Evolutionary conservation across 2,329 filamentous ascomycete genomes (phyloP), one percentile per base, ranked within the genome.

Genomic region (Diaporthe eres): DNA sequence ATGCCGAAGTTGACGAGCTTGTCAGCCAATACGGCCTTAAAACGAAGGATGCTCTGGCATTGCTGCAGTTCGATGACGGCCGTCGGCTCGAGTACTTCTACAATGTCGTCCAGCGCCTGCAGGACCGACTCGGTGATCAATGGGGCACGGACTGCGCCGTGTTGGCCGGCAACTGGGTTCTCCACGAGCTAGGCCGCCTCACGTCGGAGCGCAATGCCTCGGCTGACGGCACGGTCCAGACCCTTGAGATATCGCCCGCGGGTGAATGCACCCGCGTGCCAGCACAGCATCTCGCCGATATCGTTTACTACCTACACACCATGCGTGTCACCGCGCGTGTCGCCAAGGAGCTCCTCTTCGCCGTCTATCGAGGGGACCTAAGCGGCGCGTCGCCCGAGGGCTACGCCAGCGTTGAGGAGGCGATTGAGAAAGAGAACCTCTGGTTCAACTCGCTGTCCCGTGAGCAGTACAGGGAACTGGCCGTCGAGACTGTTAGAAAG

Each of bases 1-100:
- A 98, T 78, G 86, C 89, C 22, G 90, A 94, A 74, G 82, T 96
- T 2, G 86, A 90, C 47, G 87, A 90, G 49, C 86, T 98, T 3
- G 88, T 92, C 1, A 79, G 85, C 1, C 84, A 88, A 3, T 95
- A 94, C 80, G 91, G 91, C 0, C 86, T 99, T 17, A 94, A 92
- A 0, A 82, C 91, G 10, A 97, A 97, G 82, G 97, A 99, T 81
- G 96, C 96, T 1, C 90, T 94, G 78, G 94, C 95, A 0, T 86
- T 99, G 47, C 88, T 96, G 63, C 89, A 91, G 10, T 86, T 98
- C 0, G 94, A 98, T 77, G 90, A 93, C 73, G 96, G 96, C 10
- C 92, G 92, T 10, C 90, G 96, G 57, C 85, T 97, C 5, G 93
- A 98, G 79, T 98, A 96, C 83, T 97, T 95, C 81, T 92, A 94